Conservation (phyloP, 352 stramenopile genomes). For the Globisporangium emineosum region DNA sequence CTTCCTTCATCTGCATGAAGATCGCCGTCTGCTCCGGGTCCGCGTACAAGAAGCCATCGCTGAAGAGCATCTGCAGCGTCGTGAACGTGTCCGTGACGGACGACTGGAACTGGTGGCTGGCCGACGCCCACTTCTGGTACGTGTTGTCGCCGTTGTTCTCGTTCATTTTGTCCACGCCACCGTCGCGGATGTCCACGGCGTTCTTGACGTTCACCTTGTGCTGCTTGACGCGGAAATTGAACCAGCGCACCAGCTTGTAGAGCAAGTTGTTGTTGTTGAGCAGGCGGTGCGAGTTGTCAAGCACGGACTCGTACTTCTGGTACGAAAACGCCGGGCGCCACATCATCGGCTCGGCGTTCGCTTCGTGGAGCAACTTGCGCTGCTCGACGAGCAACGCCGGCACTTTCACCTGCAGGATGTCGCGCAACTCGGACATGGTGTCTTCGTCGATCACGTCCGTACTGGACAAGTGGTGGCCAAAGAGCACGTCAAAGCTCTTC, state of each 20-base stretch:
- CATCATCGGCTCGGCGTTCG: slow-evolving; percentile 56
- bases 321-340: slow-evolving; percentile 72
- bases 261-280: slow-evolving; percentile 84
- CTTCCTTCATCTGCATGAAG: slow-evolving; percentile 89
- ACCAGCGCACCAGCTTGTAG: slow-evolving; percentile 81
- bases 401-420: slow-evolving; percentile 57
- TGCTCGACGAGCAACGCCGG: slow-evolving; percentile 58
- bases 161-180: slow-evolving; percentile 16
- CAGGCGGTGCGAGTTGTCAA: slow-evolving; percentile 56
- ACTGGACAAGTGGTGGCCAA: slow-evolving; percentile 65
- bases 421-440: slow-evolving; percentile 51
- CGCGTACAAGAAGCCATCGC: slow-evolving; percentile 70
- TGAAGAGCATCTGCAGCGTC: slow-evolving; percentile 70
- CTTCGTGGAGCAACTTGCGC: slow-evolving; percentile 55
- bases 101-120: slow-evolving; percentile 45
- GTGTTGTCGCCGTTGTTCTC: slow-evolving; percentile 20
- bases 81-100: slow-evolving; percentile 65
- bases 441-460: slow-evolving; percentile 47
- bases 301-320: slow-evolving; percentile 69
- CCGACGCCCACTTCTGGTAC: slow-evolving; percentile 49
- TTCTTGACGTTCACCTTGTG: slow-evolving; percentile 38
- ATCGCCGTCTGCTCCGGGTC: slow-evolving; percentile 77
- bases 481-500: slow-evolving; percentile 60
- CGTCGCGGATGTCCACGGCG: slow-evolving; percentile 51
- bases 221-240: slow-evolving; percentile 57